These are phyloP conservation scores for Coemansia sp. DNA, from an alignment of 192 early-diverging fungal species.

Conservation along the genomic window DNA sequence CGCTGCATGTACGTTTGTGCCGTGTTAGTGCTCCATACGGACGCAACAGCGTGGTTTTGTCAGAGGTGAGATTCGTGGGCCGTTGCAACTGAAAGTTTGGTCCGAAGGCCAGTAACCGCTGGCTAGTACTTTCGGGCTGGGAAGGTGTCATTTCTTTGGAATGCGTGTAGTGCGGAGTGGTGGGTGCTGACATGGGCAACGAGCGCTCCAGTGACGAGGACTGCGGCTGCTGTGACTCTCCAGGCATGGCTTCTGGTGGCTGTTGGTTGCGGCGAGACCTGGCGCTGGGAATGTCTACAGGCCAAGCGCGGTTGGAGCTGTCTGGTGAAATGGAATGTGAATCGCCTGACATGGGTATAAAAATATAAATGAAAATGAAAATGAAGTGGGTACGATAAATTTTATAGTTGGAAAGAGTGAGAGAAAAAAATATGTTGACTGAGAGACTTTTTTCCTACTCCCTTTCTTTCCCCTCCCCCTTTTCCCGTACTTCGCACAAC, in stretches of 20 bases:
- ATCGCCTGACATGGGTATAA: background rate
- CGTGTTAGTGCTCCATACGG: background rate
- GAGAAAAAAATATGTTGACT: background rate
- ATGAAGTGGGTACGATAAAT: background rate
- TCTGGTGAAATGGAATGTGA: background rate
- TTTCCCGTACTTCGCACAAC: background rate
- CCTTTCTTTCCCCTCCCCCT: background rate
- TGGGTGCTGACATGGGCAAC: background rate
- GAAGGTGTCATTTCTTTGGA: background rate
- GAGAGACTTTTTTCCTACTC: background rate
- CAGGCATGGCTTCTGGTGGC: background rate
- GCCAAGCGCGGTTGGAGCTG: background rate
- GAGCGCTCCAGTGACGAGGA: conserved; percentile 11
- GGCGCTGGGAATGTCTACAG: conserved; percentile 1
- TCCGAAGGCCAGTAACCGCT: background rate
- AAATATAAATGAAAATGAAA: background rate
- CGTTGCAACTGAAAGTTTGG: background rate
- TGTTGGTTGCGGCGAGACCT: background rate
- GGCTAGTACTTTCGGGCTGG: background rate
- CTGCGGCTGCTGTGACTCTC: background rate
- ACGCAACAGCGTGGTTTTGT: background rate
- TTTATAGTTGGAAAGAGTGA: background rate
- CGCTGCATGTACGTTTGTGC: conserved; percentile 4
- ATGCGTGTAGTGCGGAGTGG: background rate
- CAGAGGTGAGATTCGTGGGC: background rate